Evolutionary conservation across 75 land plant genomes (phyloP).

Genomic region (Sequoia sempervirens): DNA sequence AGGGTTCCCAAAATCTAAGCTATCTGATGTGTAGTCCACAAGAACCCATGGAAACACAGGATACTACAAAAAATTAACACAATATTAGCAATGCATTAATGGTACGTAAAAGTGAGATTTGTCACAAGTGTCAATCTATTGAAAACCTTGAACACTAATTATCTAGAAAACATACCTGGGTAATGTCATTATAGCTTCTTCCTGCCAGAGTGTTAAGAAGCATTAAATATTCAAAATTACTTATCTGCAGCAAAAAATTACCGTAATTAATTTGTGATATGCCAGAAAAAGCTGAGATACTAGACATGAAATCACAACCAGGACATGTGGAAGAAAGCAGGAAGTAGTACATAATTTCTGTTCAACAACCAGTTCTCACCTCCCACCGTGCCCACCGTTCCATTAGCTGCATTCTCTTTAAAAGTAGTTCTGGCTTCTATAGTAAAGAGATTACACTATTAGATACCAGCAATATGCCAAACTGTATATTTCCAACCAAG

Average conservation of each 20-base stretch:
- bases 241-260: conserved; percentile 61
- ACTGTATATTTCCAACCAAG: background rate
- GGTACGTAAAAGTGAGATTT: background rate
- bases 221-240: conserved; percentile 99
- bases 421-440: conserved; percentile 89
- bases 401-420: conserved; percentile 90
- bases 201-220: conserved; percentile 97
- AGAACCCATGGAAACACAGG: conserved; percentile 99
- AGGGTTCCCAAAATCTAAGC: conserved; percentile 73
- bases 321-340: background rate
- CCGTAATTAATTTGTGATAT: background rate
- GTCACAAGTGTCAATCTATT: background rate
- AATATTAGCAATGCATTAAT: background rate
- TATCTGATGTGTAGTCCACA: conserved; percentile 76
- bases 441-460: background rate
- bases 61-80: conserved; percentile 55
- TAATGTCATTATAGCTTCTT: conserved; percentile 97
- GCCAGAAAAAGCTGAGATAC: background rate
- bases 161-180: conserved; percentile 57
- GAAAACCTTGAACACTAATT: background rate
- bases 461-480: background rate
- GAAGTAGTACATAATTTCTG: background rate
- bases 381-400: conserved; percentile 98
- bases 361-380: conserved; percentile 39
- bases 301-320: background rate